Percentiles rank a stretch among this genome's conserved stretches.
These are phyloP conservation scores for Neonothopanus nambi DNA, from an alignment of 1,284 basidiomycete genomes.

Conservation along the genomic window DNA sequence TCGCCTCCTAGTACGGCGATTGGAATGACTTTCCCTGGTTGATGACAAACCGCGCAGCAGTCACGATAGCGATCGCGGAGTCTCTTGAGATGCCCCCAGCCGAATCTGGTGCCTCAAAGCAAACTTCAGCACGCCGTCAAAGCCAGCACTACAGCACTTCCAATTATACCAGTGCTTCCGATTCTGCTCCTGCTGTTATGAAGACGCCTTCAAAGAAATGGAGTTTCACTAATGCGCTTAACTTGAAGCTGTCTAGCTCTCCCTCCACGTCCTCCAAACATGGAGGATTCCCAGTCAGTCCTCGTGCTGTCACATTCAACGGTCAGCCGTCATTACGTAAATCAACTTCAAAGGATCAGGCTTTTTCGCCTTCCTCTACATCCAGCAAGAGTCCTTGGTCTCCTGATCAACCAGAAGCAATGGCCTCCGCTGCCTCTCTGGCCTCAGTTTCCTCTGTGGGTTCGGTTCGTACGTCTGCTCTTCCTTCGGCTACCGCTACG, in stretches of 20 bases:
- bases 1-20: conserved; percentile 62
- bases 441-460: conserved; percentile 72
- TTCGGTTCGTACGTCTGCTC: conserved; percentile 51
- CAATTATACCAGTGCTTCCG: conserved; percentile 38
- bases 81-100: conserved; percentile 54
- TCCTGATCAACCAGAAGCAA: conserved; percentile 67
- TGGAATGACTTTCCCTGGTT: conserved; percentile 48
- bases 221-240: conserved; percentile 92
- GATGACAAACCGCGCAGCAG: conserved; percentile 36
- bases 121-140: conserved; percentile 26
- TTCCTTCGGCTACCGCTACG: conserved; percentile 21
- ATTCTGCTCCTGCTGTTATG: conserved; percentile 43
- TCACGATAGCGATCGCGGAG: conserved; percentile 44
- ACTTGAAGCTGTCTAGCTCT: conserved; percentile 71
- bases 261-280: conserved; percentile 57
- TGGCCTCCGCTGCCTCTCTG: conserved; percentile 73
- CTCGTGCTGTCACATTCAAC: conserved; percentile 62
- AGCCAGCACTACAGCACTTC: conserved; percentile 36
- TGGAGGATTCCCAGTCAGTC: conserved; percentile 60
- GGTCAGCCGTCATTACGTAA: conserved; percentile 43
- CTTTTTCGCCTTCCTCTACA: conserved; percentile 41
- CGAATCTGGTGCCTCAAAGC: conserved; percentile 6
- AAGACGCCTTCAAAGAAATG: conserved; percentile 92
- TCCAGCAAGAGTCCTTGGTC: conserved; percentile 58
- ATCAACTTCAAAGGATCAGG: conserved; percentile 64